These are phyloP conservation scores for Fusarium verrucosum DNA, from an alignment of 2,329 filamentous ascomycete species.

Conservation along the genomic window DNA sequence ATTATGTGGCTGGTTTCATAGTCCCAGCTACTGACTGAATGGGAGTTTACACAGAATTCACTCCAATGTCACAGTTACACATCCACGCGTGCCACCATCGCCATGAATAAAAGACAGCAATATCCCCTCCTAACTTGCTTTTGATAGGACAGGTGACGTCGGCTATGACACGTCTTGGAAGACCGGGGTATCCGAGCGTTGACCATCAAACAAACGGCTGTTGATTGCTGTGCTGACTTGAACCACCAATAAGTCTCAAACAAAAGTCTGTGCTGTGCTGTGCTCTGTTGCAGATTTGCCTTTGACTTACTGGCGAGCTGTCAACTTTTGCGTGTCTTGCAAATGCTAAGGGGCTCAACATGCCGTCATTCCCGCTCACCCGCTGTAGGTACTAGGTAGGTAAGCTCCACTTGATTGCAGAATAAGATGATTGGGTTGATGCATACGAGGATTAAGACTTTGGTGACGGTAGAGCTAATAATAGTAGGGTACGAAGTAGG, in stretches of 20 bases:
- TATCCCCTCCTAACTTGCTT: not conserved
- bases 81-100: slow-evolving; percentile 10
- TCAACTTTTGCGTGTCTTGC: slow-evolving; percentile 10
- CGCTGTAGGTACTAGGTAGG: too few species aligned
- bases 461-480: not conserved
- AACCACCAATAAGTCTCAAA: not conserved
- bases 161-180: slow-evolving; percentile 15
- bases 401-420: slow-evolving; percentile 22
- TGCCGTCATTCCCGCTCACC: slow-evolving; percentile 26
- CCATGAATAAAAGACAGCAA: slow-evolving; percentile 4
- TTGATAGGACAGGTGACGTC: slow-evolving; percentile 21
- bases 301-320: not conserved
- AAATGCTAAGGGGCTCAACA: slow-evolving; percentile 14
- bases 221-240: slow-evolving; percentile 9
- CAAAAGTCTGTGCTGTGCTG: not conserved
- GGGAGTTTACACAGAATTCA: not conserved
- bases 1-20: not conserved
- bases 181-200: not conserved
- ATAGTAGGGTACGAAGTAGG: not conserved
- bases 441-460: slow-evolving; percentile 13
- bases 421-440: slow-evolving; percentile 6
- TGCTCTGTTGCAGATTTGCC: not conserved
- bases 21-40: not conserved
- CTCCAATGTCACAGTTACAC: slow-evolving; percentile 2
- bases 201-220: not conserved